phyloP scores from a whole-genome alignment of 192 early-diverging fungal genomes.

The Backusella liffmaniae region DNA sequence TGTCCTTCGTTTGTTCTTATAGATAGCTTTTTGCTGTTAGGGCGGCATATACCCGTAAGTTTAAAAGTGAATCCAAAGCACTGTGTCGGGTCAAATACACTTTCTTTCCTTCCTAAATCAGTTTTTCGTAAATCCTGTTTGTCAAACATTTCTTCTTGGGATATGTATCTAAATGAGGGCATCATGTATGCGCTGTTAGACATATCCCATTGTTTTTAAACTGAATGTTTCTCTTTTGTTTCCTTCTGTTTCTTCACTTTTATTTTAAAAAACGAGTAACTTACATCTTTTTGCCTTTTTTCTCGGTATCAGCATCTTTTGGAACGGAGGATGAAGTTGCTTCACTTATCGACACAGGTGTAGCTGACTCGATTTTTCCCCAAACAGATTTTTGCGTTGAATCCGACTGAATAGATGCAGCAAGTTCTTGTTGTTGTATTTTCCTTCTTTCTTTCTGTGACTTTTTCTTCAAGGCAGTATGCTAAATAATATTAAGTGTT shows the following conservation, averaged over 20 bases:
- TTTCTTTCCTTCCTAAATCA: background rate
- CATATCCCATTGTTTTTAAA: background rate
- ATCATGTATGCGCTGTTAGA: background rate
- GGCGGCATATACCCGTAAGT: background rate
- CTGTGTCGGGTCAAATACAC: background rate
- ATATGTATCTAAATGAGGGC: background rate
- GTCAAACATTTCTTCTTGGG: background rate
- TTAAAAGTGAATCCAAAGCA: slow-evolving; percentile 9
- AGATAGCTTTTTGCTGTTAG: background rate
- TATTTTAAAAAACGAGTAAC: background rate
- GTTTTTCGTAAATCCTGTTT: background rate
- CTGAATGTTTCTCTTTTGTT: background rate
- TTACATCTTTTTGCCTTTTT: slow-evolving; percentile 26
- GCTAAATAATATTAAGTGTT: background rate
- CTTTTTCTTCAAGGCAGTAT: slow-evolving; percentile 18
- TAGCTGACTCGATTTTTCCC: slow-evolving; percentile 24
- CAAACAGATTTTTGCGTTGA: slow-evolving; percentile 28
- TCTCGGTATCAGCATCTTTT: background rate
- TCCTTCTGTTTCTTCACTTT: background rate
- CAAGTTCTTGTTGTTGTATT: slow-evolving; percentile 22
- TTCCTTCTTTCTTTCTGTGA: slow-evolving; percentile 33
- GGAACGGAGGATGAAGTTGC: background rate
- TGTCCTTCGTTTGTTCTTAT: no score
- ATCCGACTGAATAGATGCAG: background rate
- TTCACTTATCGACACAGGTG: background rate